phyloP scores from a whole-genome alignment of 306 rosid species.

The Cucurbita maxima region DNA sequence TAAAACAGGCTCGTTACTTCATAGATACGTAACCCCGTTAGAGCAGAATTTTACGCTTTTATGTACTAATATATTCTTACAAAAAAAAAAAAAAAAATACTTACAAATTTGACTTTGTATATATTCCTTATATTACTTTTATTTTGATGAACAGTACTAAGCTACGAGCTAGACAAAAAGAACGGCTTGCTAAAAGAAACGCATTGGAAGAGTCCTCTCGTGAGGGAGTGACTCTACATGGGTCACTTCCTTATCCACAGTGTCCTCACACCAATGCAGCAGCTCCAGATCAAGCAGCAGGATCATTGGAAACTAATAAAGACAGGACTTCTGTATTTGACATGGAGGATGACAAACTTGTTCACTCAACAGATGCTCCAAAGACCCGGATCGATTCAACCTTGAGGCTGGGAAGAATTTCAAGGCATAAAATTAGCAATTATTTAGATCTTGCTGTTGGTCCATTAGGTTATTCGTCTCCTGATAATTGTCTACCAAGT shows the following conservation, averaged over 20 bases:
- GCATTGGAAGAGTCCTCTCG: constrained; percentile 31
- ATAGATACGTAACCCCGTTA: too few relatives aligned
- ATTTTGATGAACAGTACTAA: constrained; percentile 52
- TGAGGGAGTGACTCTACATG: constrained; percentile 33
- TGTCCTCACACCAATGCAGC: constrained; percentile 25
- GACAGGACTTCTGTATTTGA: constrained; percentile 39
- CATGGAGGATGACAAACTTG: constrained; percentile 40
- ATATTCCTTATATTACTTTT: not conserved
- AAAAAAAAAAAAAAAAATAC: too few relatives aligned
- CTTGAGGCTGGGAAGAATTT: constrained; percentile 37
- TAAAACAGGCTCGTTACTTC: too few relatives aligned
- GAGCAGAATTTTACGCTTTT: too few relatives aligned
- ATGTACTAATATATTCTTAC: too few relatives aligned
- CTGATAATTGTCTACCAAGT: constrained; percentile 47
- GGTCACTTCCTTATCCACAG: constrained; percentile 20
- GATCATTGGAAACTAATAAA: constrained; percentile 25
- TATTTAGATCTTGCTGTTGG: constrained; percentile 39
- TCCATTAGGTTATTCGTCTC: constrained; percentile 29
- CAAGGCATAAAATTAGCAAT: constrained; percentile 34
- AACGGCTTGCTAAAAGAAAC: constrained; percentile 53
- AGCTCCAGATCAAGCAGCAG: constrained; percentile 36
- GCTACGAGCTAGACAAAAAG: constrained; percentile 93
- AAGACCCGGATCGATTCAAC: constrained; percentile 33
- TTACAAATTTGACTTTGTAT: not conserved
- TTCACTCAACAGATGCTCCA: constrained; percentile 31